A percentile compares a stretch with the other conserved stretches of the same genome.
phyloP scores from a whole-genome alignment of 495 filamentous ascomycete species.

The Extremus antarcticus region DNA sequence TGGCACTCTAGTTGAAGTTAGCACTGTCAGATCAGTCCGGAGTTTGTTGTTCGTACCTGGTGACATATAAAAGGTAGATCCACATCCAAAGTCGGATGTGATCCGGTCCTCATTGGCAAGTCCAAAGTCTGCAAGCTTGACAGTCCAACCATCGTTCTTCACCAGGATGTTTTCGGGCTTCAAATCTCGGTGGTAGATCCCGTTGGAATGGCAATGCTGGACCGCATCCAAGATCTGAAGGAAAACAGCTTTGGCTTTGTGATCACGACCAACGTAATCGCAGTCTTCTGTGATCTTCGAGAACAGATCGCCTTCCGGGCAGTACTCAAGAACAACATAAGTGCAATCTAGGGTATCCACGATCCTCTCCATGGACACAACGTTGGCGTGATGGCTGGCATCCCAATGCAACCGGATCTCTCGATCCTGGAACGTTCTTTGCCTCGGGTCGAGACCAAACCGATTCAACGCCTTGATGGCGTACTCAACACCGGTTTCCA shows the following conservation, averaged over 20 bases:
- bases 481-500: slow-evolving; percentile 69
- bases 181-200: slow-evolving; percentile 94
- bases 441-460: slow-evolving; percentile 72
- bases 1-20: slow-evolving; percentile 66
- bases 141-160: slow-evolving; percentile 70
- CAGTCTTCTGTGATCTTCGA: slow-evolving; percentile 91
- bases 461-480: slow-evolving; percentile 97
- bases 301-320: slow-evolving; percentile 94
- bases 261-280: slow-evolving; percentile 86
- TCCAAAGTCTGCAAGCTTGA: slow-evolving; percentile 96
- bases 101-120: slow-evolving; percentile 73
- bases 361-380: slow-evolving; percentile 90
- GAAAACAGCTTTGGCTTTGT: slow-evolving; percentile 74
- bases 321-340: slow-evolving; percentile 94
- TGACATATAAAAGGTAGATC: slow-evolving; percentile 98
- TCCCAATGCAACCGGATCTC: slow-evolving; percentile 87
- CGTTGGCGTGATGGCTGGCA: slow-evolving; percentile 80
- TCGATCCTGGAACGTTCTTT: slow-evolving; percentile 78
- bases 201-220: slow-evolving; percentile 80
- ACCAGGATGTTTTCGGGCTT: slow-evolving; percentile 99
- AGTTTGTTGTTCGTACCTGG: slow-evolving; percentile 57
- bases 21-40: slow-evolving; percentile 7
- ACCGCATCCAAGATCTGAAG: slow-evolving; percentile 97
- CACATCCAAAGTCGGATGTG: slow-evolving; percentile 93
- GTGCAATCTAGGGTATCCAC: slow-evolving; percentile 88